Evolutionary conservation across 768 basidiomycete species (phyloP).

Genomic region (Tulasnella calospora): DNA sequence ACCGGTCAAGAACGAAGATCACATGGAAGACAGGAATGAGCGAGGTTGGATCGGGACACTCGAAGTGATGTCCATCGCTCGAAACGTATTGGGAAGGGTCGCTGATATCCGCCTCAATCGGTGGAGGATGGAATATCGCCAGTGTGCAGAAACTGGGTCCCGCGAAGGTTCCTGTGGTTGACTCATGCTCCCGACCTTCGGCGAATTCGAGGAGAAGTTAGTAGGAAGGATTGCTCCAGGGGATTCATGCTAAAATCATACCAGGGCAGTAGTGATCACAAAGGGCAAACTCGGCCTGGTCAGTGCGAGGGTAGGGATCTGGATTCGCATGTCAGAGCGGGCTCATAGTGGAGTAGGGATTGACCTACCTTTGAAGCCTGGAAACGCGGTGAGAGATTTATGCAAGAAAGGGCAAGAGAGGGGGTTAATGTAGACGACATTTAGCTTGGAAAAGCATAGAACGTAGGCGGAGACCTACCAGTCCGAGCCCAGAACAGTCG

Average conservation of each 20-base stretch:
- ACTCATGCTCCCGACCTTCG: constrained; percentile 50
- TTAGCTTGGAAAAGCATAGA: not conserved
- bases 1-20: constrained; percentile 50
- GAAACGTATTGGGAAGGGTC: constrained; percentile 43
- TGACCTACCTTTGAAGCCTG: constrained; percentile 14
- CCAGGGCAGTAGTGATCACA: constrained; percentile 41
- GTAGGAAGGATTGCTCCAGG: not conserved
- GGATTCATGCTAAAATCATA: not conserved
- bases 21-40: not conserved
- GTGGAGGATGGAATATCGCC: constrained; percentile 49
- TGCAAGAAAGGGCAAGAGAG: too few relatives aligned
- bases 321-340: not conserved
- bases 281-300: constrained; percentile 49
- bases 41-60: constrained; percentile 50
- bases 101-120: constrained; percentile 31
- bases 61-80: constrained; percentile 53
- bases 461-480: constrained; percentile 39
- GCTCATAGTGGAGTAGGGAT: not conserved
- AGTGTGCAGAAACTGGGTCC: constrained; percentile 53
- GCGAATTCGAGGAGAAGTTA: not conserved
- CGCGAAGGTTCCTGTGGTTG: constrained; percentile 39
- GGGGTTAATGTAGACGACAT: not conserved
- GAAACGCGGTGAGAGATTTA: not conserved
- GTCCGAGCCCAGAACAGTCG: constrained; percentile 52
- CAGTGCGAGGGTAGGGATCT: constrained; percentile 59